Conservation (phyloP, 129 eudicot genomes). For the Chrysanthemum seticuspe region DNA sequence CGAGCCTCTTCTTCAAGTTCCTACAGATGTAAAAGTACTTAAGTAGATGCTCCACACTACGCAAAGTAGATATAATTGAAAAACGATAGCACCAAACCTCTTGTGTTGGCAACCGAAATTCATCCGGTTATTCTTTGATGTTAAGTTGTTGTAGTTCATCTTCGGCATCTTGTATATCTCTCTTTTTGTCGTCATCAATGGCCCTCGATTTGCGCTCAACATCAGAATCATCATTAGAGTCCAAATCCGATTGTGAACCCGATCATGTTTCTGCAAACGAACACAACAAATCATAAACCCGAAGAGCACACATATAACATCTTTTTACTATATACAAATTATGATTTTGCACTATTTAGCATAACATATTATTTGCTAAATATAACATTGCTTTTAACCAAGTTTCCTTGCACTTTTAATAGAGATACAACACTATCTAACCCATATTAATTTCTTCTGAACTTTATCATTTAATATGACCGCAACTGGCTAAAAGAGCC, state of each 20-base stretch:
- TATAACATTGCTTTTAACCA: too few species aligned
- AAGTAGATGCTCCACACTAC: not conserved
- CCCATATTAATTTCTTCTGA: too few species aligned
- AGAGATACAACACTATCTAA: too few species aligned
- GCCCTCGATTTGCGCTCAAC: slow-evolving; percentile 46
- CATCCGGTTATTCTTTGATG: slow-evolving; percentile 77
- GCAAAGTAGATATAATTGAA: not conserved
- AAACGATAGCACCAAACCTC: slow-evolving; percentile 39
- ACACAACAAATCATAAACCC: not conserved
- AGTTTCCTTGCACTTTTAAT: too few species aligned
- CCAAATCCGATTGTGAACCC: slow-evolving; percentile 39
- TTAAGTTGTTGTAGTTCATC: slow-evolving; percentile 54
- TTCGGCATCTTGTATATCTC: slow-evolving; percentile 46
- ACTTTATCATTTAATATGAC: too few species aligned
- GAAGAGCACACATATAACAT: not conserved
- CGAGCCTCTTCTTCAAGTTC: slow-evolving; percentile 79
- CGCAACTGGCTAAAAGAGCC: too few species aligned
- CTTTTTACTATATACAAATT: not conserved
- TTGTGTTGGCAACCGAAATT: slow-evolving; percentile 67
- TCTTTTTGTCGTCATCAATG: slow-evolving; percentile 45
- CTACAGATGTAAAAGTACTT: slow-evolving; percentile 32
- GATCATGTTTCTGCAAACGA: slow-evolving; percentile 48
- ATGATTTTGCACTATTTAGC: not conserved
- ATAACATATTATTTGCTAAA: too few species aligned
- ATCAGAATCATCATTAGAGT: slow-evolving; percentile 62